phyloP scores from a whole-genome alignment of 2,329 filamentous ascomycete species.

The Penicillium sclerotiorum region DNA sequence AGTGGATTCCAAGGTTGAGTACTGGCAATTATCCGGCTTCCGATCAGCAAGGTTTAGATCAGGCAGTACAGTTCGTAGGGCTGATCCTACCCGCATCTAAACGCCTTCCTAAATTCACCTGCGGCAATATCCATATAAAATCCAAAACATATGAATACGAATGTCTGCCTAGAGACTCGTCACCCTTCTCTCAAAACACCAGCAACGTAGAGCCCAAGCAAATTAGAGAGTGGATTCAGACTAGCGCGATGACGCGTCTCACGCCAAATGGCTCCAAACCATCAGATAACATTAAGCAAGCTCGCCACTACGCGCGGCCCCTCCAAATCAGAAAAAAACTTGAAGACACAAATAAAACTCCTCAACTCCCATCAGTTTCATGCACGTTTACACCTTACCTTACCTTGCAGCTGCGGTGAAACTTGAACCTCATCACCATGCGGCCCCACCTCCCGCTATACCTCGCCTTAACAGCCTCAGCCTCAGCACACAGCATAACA shows the following conservation, averaged over 20 bases:
- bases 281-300: neutral
- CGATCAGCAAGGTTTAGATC: no score
- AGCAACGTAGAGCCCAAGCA: neutral
- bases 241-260: conserved; percentile 6
- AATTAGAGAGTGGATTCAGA: neutral
- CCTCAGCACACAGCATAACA: conserved; percentile 36
- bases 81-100: no score
- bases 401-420: neutral
- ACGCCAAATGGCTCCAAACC: neutral
- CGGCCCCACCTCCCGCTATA: conserved; percentile 8
- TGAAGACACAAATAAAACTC: neutral
- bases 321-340: no score
- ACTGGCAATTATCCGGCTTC: no score
- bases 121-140: no score
- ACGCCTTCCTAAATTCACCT: no score
- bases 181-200: neutral
- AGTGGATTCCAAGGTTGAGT: no score
- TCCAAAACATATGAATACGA: no score
- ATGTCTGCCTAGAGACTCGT: neutral
- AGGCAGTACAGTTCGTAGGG: no score
- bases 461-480: conserved; percentile 7
- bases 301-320: neutral
- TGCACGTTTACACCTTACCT: neutral
- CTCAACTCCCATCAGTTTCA: neutral
- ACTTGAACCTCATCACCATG: conserved; percentile 9